phyloP scores from a whole-genome alignment of 805 yeast genomes.

The Wickerhamomyces alni region DNA sequence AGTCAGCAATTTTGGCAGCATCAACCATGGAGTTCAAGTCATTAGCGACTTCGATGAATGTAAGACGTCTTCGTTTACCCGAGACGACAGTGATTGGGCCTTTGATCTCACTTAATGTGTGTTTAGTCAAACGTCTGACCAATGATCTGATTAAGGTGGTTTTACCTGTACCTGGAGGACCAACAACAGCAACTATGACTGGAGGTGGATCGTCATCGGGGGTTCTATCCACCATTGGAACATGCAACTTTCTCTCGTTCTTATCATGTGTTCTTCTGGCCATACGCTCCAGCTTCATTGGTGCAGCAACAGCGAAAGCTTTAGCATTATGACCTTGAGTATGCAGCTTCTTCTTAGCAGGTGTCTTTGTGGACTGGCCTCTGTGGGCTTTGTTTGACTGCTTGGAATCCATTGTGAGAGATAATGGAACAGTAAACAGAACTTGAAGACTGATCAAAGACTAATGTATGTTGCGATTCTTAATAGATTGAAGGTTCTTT shows the following conservation, averaged over 20 bases:
- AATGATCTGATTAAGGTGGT: conserved; percentile 87
- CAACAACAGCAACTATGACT: conserved; percentile 91
- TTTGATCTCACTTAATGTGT: conserved; percentile 75
- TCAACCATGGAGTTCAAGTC: conserved; percentile 96
- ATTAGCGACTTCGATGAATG: conserved; percentile 88
- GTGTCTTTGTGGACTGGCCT: conserved; percentile 44
- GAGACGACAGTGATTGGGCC: conserved; percentile 97
- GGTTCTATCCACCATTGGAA: conserved; percentile 95
- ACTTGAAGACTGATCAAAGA: not conserved
- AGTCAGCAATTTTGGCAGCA: conserved; percentile 90
- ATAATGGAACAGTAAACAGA: too few species aligned
- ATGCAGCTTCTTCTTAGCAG: conserved; percentile 83
- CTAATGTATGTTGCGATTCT: too few species aligned
- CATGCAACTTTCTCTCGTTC: conserved; percentile 80
- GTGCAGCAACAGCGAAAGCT: conserved; percentile 79
- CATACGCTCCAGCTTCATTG: conserved; percentile 77
- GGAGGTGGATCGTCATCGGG: conserved; percentile 99
- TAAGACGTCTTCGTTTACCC: conserved; percentile 87
- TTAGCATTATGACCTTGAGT: conserved; percentile 81
- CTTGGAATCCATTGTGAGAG: conserved; percentile 27
- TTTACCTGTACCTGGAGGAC: conserved; percentile 99
- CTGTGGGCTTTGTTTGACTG: conserved; percentile 84
- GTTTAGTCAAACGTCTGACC: conserved; percentile 82
- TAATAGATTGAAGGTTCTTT: too few species aligned
- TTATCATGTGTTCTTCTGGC: conserved; percentile 81